Conservation (phyloP, 768 basidiomycete species). For the Tricholoma hemisulphureum region DNA sequence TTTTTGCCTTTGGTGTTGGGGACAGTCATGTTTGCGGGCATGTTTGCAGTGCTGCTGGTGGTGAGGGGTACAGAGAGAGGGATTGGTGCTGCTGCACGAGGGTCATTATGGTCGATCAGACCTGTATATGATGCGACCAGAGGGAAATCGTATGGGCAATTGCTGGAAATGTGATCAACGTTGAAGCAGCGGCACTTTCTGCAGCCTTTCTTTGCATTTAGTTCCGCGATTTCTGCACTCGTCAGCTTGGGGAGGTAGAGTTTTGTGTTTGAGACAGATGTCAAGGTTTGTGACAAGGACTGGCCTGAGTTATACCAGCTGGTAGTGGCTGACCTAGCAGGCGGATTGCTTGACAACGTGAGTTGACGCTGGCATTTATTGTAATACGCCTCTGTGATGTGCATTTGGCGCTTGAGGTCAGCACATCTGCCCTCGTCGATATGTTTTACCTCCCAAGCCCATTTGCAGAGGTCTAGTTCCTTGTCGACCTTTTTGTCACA, state of each 20-base stretch:
- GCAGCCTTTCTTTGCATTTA: background rate
- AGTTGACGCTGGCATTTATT: background rate
- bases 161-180: background rate
- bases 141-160: background rate
- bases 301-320: background rate
- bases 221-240: background rate
- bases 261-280: background rate
- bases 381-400: background rate
- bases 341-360: background rate
- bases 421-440: background rate
- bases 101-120: background rate
- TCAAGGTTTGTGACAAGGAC: background rate
- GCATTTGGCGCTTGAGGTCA: background rate
- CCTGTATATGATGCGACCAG: background rate
- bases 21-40: background rate
- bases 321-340: background rate
- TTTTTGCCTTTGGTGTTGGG: background rate
- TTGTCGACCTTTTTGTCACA: background rate
- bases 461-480: background rate
- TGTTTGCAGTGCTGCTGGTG: background rate
- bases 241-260: background rate
- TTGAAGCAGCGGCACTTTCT: background rate
- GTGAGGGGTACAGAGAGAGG: background rate
- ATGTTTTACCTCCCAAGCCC: background rate
- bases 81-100: background rate